phyloP scores from a whole-genome alignment of 192 early-diverging fungal genomes.

The Bifiguratus adelaidae region DNA sequence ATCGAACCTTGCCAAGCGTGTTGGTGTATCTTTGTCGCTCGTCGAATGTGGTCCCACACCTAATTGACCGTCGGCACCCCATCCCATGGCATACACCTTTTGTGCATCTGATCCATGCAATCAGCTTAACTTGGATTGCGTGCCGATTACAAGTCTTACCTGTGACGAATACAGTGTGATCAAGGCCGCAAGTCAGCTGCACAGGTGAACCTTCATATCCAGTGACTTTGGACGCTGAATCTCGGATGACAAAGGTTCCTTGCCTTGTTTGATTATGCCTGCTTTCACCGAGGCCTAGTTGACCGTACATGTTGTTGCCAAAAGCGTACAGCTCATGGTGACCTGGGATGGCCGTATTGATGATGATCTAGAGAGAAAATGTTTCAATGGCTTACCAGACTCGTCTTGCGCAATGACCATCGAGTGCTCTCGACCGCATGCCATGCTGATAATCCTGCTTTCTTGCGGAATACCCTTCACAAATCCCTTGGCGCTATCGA shows the following conservation, averaged over 20 bases:
- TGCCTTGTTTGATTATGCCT: conserved; percentile 12
- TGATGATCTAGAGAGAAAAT: neutral
- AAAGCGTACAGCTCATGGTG: conserved; percentile 28
- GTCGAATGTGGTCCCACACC: conserved; percentile 38
- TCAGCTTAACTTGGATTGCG: neutral
- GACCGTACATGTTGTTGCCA: conserved; percentile 60
- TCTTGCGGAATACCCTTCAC: neutral
- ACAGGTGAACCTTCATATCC: conserved; percentile 20
- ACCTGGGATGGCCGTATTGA: conserved; percentile 1
- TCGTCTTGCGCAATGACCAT: conserved; percentile 30
- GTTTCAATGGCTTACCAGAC: neutral
- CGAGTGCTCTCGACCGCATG: conserved; percentile 61
- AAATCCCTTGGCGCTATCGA: neutral
- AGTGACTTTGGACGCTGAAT: conserved; percentile 9
- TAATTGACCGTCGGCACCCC: conserved; percentile 69
- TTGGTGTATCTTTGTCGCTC: conserved; percentile 27
- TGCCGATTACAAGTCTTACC: conserved; percentile 12
- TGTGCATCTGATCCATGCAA: conserved; percentile 14
- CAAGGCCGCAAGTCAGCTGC: conserved; percentile 53
- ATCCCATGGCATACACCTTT: conserved; percentile 58
- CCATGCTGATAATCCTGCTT: conserved; percentile 6
- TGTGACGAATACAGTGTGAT: conserved; percentile 53
- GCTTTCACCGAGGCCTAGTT: conserved; percentile 40
- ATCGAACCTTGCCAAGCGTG: conserved; percentile 29
- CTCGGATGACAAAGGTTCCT: conserved; percentile 10